phyloP scores from a whole-genome alignment of 805 yeast genomes.

The Cyberlindnera misumaiensis region DNA sequence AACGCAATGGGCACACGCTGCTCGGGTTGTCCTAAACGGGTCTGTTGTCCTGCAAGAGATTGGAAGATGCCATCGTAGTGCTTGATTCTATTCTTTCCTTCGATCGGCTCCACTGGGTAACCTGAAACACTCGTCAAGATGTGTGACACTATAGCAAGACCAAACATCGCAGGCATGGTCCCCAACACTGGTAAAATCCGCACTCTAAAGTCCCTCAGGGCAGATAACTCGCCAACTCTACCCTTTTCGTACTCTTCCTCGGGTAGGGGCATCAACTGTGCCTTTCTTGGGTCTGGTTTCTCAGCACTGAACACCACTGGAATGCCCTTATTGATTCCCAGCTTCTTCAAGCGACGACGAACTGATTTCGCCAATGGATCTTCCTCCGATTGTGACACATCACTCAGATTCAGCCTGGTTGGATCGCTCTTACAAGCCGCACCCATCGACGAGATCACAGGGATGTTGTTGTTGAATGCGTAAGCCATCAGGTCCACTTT shows the following conservation, averaged over 20 bases:
- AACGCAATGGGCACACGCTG: constrained; percentile 71
- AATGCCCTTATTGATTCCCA: constrained; percentile 69
- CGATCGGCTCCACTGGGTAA: constrained; percentile 85
- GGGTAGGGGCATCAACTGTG: constrained; percentile 76
- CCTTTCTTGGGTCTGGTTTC: constrained; percentile 94
- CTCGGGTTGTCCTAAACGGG: constrained; percentile 64
- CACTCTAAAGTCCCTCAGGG: constrained; percentile 84
- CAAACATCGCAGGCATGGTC: constrained; percentile 96
- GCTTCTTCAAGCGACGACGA: constrained; percentile 72
- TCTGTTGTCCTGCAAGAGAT: constrained; percentile 80
- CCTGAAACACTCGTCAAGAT: constrained; percentile 75
- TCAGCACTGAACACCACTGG: constrained; percentile 91
- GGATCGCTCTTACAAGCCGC: constrained; percentile 97
- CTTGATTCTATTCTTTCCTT: constrained; percentile 82
- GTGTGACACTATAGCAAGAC: constrained; percentile 82
- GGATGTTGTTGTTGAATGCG: constrained; percentile 52
- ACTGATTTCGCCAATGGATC: constrained; percentile 89
- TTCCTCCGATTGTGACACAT: constrained; percentile 84
- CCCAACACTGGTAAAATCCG: constrained; percentile 94
- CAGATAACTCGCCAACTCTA: constrained; percentile 78
- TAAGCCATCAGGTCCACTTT: constrained; percentile 82
- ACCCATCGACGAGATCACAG: constrained; percentile 90
- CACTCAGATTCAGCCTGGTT: constrained; percentile 82
- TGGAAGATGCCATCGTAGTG: constrained; percentile 79
- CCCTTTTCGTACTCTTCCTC: constrained; percentile 79